phyloP scores from a whole-genome alignment of 768 basidiomycete species.

The Agrocybe chaxingu region DNA sequence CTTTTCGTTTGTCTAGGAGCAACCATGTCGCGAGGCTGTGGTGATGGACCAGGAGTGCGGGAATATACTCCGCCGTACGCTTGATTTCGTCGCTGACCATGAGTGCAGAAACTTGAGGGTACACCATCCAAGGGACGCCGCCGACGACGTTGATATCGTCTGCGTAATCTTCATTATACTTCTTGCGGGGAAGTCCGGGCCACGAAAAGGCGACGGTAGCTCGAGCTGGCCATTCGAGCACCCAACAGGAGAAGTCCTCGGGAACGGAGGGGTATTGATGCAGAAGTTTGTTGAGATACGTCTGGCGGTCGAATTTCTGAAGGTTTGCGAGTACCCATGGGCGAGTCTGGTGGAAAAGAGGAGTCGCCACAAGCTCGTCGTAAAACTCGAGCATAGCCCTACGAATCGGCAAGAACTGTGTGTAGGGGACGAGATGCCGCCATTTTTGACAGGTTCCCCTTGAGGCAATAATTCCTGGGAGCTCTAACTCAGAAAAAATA shows the following conservation, averaged over 20 bases:
- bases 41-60: too few species aligned
- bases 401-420: conserved; percentile 6
- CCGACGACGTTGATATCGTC: too few species aligned
- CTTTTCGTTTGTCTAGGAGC: too few species aligned
- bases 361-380: conserved; percentile 3
- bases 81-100: too few species aligned
- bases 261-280: conserved; percentile 7
- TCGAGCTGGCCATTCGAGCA: conserved; percentile 15
- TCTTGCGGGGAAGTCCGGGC: conserved; percentile 3
- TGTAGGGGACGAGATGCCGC: conserved; percentile 4
- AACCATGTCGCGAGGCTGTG: too few species aligned
- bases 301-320: conserved; percentile 9
- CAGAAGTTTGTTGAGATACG: conserved; percentile 6
- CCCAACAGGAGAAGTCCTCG: conserved; percentile 9
- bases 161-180: too few species aligned
- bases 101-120: too few species aligned
- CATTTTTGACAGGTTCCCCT: conserved; percentile 7
- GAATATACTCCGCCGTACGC: too few species aligned
- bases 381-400: conserved; percentile 8
- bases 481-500: conserved; percentile 1
- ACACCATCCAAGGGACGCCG: too few species aligned
- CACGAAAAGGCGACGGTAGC: conserved; percentile 7
- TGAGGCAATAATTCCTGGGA: conserved; percentile 7
- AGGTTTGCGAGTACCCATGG: conserved; percentile 9
- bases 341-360: conserved; percentile 8